phyloP scores from a whole-genome alignment of 495 filamentous ascomycete species.

The Hyaloscypha bicolor region DNA sequence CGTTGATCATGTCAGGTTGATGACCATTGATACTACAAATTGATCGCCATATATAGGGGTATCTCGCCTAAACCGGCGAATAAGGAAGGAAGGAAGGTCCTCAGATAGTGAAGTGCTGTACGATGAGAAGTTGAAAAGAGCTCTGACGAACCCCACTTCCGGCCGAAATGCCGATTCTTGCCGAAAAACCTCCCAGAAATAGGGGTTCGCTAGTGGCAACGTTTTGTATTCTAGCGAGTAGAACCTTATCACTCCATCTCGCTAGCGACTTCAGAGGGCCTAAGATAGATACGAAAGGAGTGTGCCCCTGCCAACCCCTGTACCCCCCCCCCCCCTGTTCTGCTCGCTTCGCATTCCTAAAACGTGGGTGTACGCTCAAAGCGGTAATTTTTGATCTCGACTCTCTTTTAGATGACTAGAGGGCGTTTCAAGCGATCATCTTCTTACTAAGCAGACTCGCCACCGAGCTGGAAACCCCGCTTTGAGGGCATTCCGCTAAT shows the following conservation, averaged over 20 bases:
- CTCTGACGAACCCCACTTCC: background rate
- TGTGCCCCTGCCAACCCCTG: too few relatives aligned
- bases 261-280: too few relatives aligned
- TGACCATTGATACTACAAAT: background rate
- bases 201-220: too few relatives aligned
- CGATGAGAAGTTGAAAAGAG: background rate
- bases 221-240: background rate
- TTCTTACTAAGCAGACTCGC: slow-evolving; percentile 15
- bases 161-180: background rate
- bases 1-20: background rate
- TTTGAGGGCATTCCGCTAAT: slow-evolving; percentile 14
- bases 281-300: too few relatives aligned
- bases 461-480: slow-evolving; percentile 14
- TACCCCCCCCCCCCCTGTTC: too few relatives aligned
- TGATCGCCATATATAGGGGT: background rate
- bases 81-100: background rate
- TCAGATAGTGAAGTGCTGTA: background rate
- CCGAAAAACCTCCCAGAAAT: background rate
- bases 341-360: too few relatives aligned
- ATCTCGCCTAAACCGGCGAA: background rate
- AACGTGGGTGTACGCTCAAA: too few relatives aligned
- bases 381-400: too few relatives aligned
- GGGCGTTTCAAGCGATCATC: background rate
- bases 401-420: too few relatives aligned
- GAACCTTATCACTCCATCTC: too few relatives aligned